These are phyloP conservation scores for Rubia peregrina DNA, from an alignment of 305 asterid species.

Conservation along the genomic window DNA sequence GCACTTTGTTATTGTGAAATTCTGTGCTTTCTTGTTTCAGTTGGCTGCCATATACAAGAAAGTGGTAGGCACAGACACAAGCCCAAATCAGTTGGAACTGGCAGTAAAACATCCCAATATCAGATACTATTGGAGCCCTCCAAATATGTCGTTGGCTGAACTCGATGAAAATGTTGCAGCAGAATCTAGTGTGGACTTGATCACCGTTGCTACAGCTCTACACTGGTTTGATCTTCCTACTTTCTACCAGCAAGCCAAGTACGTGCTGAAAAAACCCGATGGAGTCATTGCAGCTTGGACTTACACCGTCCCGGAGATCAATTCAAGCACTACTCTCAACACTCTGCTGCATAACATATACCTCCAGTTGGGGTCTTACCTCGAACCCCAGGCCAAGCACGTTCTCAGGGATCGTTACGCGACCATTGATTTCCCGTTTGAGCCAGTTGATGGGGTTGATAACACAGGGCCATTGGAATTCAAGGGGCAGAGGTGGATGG, in stretches of 20 bases:
- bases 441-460: conserved; percentile 26
- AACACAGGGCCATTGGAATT: conserved; percentile 29
- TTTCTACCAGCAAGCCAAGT: neutral
- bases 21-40: neutral
- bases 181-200: neutral
- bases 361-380: conserved; percentile 4
- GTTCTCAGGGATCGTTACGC: conserved; percentile 19
- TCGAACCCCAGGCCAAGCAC: conserved; percentile 7
- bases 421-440: conserved; percentile 30
- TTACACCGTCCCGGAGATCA: conserved; percentile 18
- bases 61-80: conserved; percentile 1
- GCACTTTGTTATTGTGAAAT: no score
- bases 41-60: conserved; percentile 3
- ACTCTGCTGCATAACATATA: conserved; percentile 15
- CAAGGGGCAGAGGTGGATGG: conserved; percentile 23
- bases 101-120: neutral
- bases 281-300: conserved; percentile 12
- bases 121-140: neutral
- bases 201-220: conserved; percentile 1
- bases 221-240: conserved; percentile 4
- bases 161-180: conserved; percentile 3
- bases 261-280: neutral
- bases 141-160: neutral
- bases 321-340: conserved; percentile 2
- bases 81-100: neutral